These are phyloP conservation scores for Aspergillus sp. DNA, from an alignment of 2,329 filamentous ascomycete species.

Conservation along the genomic window DNA sequence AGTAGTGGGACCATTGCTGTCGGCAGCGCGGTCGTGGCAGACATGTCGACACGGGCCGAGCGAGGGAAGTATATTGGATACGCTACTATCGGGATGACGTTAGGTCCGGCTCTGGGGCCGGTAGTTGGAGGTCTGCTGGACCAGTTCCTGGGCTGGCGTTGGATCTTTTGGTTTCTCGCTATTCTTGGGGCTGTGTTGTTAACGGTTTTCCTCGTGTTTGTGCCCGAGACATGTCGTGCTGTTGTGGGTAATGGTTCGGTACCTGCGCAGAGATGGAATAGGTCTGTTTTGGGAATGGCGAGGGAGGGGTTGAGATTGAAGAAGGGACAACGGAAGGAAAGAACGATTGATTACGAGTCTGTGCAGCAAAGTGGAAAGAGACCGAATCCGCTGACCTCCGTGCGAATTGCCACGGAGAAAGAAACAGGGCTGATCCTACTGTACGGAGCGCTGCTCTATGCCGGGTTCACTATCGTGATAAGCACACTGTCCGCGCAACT, in stretches of 20 bases:
- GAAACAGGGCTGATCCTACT: constrained; percentile 35
- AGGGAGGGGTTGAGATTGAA: background rate
- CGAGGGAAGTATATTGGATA: constrained; percentile 72
- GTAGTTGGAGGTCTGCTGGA: constrained; percentile 64
- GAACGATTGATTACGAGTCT: constrained; percentile 6
- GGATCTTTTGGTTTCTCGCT: constrained; percentile 68
- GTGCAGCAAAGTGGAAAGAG: constrained; percentile 14
- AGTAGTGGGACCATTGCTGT: constrained; percentile 71
- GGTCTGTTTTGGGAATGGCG: constrained; percentile 13
- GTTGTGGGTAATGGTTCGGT: constrained; percentile 37
- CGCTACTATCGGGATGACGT: constrained; percentile 58
- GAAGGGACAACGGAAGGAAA: background rate
- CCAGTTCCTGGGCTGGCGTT: constrained; percentile 65
- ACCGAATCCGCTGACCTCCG: constrained; percentile 22
- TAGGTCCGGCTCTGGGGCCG: constrained; percentile 54
- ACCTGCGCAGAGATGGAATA: constrained; percentile 25
- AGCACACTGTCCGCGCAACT: constrained; percentile 47
- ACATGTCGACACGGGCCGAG: constrained; percentile 67
- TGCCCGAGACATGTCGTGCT: constrained; percentile 51
- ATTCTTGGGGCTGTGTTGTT: constrained; percentile 49
- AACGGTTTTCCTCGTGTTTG: constrained; percentile 55
- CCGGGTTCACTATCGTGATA: constrained; percentile 45
- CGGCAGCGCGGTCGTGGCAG: constrained; percentile 68
- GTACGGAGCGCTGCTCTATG: constrained; percentile 41
- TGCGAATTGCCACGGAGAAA: constrained; percentile 34